Evolutionary conservation across 192 early-diverging fungal genomes (phyloP), one percentile per base, ranked within the genome.

Genomic region (Lunasporangiospora selenospora): DNA sequence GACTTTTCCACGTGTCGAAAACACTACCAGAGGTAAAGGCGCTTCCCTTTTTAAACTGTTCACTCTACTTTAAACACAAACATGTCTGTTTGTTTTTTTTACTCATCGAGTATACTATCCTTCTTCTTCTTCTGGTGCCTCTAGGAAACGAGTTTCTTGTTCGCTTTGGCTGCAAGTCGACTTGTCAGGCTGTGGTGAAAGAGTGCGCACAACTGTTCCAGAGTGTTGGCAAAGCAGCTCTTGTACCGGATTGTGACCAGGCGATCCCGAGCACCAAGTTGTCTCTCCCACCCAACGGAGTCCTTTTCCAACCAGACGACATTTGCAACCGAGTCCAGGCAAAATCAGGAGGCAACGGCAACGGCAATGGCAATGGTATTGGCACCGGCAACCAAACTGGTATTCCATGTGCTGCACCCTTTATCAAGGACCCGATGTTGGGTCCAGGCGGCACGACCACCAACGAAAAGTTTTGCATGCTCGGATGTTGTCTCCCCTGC

Each of bases 401-500:
- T 66, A 2, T 69, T 56, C n/a, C n/a, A 6, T 83, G 81, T 11
- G 65, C 73, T 21, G 5, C 58, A 3, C 81, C 81, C 9, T 83
- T 83, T 30, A 30, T 80, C 6, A 57, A 4, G 0, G 81, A 83
- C 45, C 79, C 79, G 0, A 19, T 62, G 3, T 53, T 59, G 19
- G 52, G 62, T 39, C 27, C 57, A 16, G 65, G 66, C 10, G 58
- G 38, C 24, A 55, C 48, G 2, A 56, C 67, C 1, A 32, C 67
- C 16, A 77, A 58, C 43, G 11, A 36, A 5, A 41, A 43, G 12
- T 75, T 57, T 36, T 85, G 83, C 38, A 51, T 53, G 39, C 54
- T 58, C 33, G 81, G 81, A 44, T 85, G 83, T 33, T 85, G 83
- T 62, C 37, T 85, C 30, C 83, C 83, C 29, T 85, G 83, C 44